These are phyloP conservation scores for Rubus idaeus DNA, from an alignment of 306 rosid genomes.

Conservation along the genomic window DNA sequence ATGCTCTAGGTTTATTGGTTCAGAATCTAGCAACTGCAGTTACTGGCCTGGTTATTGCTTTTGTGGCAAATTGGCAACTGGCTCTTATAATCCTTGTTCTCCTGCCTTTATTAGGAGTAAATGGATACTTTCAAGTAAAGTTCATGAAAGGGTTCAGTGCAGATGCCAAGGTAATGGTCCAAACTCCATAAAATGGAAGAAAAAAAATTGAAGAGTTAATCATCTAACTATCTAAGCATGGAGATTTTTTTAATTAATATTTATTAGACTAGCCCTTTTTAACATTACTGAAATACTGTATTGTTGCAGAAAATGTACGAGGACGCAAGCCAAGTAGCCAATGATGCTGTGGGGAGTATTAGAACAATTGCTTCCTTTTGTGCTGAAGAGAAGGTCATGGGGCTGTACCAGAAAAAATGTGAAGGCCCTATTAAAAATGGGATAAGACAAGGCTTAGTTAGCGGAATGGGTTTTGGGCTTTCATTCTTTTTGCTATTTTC, in stretches of 20 bases:
- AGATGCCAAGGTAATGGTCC: conserved; percentile 3
- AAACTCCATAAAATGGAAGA: too few relatives aligned
- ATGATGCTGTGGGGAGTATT: background rate
- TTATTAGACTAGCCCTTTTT: too few relatives aligned
- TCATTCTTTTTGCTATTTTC: conserved; percentile 48
- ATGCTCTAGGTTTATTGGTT: conserved; percentile 58
- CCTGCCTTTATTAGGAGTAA: background rate
- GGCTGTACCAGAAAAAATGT: conserved; percentile 50
- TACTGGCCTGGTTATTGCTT: conserved; percentile 7
- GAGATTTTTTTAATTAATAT: too few relatives aligned
- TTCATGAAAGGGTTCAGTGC: conserved; percentile 8
- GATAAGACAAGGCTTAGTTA: conserved; percentile 45
- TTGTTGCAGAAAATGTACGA: conserved; percentile 1
- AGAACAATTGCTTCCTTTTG: conserved; percentile 73
- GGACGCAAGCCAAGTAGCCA: conserved; percentile 34
- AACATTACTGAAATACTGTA: background rate
- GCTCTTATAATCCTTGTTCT: background rate
- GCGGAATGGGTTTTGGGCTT: conserved; percentile 57
- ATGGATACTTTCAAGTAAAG: background rate
- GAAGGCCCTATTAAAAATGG: conserved; percentile 56
- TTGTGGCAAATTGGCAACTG: conserved; percentile 11
- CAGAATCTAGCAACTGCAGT: conserved; percentile 38
- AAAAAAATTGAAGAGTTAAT: too few relatives aligned
- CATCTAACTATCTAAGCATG: too few relatives aligned
- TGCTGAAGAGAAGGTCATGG: conserved; percentile 67